phyloP scores from a whole-genome alignment of 352 stramenopile species.

The Pythium aristosporum region DNA sequence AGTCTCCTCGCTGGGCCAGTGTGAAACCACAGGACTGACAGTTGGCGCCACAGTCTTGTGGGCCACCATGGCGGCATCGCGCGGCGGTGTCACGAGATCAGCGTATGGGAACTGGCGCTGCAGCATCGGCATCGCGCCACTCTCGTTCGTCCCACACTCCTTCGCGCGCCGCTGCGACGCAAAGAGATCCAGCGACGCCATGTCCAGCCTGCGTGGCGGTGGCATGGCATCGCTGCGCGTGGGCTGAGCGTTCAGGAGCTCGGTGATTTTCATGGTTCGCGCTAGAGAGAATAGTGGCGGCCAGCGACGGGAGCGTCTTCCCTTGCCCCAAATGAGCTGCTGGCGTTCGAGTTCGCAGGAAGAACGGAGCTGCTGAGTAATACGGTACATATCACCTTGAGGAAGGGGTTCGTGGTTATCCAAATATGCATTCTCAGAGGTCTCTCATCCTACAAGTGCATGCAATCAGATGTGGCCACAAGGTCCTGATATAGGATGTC shows the following conservation, averaged over 20 bases:
- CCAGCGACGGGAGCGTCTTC: not conserved
- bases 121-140: not conserved
- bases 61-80: conserved; percentile 9
- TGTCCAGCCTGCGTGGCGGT: conserved; percentile 35
- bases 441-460: too few species aligned
- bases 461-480: not conserved
- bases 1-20: too few species aligned
- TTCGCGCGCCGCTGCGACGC: conserved; percentile 22
- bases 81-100: conserved; percentile 5
- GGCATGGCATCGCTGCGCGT: not conserved
- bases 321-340: too few species aligned
- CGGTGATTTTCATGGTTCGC: conserved; percentile 30
- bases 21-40: not conserved
- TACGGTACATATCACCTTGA: too few species aligned
- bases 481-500: not conserved
- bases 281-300: too few species aligned
- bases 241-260: conserved; percentile 33
- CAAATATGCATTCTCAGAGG: too few species aligned
- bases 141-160: too few species aligned
- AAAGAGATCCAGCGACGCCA: conserved; percentile 55
- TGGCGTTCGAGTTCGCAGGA: too few species aligned
- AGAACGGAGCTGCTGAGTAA: too few species aligned
- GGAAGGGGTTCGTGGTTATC: too few species aligned
- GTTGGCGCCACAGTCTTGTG: not conserved
- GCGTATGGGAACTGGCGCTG: not conserved